Evolutionary conservation across 2,329 filamentous ascomycete genomes (phyloP).

Genomic region (Cordyceps cicadae): DNA sequence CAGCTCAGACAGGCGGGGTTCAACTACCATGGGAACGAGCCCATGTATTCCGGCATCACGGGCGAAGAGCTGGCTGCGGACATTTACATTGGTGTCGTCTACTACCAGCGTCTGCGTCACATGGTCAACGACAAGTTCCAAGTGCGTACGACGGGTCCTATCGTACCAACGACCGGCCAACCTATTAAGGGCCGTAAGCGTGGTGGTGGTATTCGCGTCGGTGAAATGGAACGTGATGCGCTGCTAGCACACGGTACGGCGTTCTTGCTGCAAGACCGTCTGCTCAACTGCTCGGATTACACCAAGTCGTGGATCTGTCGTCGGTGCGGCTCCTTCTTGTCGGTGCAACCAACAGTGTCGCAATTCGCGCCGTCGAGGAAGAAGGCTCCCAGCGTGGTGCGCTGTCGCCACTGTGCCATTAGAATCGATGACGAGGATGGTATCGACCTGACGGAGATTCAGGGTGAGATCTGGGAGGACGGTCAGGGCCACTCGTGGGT

Average conservation of each 20-base stretch:
- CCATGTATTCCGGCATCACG: conserved; percentile 96
- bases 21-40: conserved; percentile 97
- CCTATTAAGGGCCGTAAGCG: conserved; percentile 95
- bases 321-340: conserved; percentile 81
- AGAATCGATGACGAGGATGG: conserved; percentile 51
- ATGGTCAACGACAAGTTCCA: conserved; percentile 99
- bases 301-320: conserved; percentile 84
- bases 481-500: conserved; percentile 75
- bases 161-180: conserved; percentile 84
- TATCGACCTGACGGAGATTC: conserved; percentile 44
- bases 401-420: conserved; percentile 71
- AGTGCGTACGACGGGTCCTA: conserved; percentile 88
- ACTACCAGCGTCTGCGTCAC: conserved; percentile 95
- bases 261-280: conserved; percentile 86
- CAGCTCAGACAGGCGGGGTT: conserved; percentile 92
- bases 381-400: conserved; percentile 59
- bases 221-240: conserved; percentile 97
- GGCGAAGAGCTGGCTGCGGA: conserved; percentile 89
- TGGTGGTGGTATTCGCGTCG: conserved; percentile 96
- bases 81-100: conserved; percentile 94
- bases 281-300: conserved; percentile 97
- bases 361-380: conserved; percentile 54
- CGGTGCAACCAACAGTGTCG: conserved; percentile 70
- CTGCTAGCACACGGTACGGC: conserved; percentile 91
- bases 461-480: conserved; percentile 86